Conservation (phyloP, 2,329 filamentous ascomycete genomes). For the Macroventuria anomochaeta region DNA sequence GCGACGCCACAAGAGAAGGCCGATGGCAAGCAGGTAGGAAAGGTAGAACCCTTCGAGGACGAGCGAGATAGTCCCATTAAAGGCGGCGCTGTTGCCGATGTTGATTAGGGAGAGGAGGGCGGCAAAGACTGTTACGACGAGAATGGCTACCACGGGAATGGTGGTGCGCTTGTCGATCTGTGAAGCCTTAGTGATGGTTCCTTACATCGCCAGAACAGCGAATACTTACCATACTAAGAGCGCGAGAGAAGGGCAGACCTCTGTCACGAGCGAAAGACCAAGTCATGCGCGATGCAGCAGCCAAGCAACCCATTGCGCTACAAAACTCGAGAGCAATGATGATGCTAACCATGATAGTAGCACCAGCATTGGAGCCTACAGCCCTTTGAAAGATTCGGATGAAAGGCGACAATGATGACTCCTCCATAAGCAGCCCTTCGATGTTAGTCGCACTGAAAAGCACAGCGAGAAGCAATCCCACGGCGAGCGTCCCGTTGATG, state of each 20-base stretch:
- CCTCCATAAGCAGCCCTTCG: slow-evolving; percentile 24
- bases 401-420: slow-evolving; percentile 49
- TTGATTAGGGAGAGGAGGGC: slow-evolving; percentile 59
- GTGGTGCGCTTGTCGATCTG: slow-evolving; percentile 46
- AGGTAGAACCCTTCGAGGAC: slow-evolving; percentile 48
- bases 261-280: slow-evolving; percentile 55
- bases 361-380: slow-evolving; percentile 46
- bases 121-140: slow-evolving; percentile 54
- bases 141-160: slow-evolving; percentile 56
- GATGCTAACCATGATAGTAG: slow-evolving; percentile 57
- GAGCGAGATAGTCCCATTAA: slow-evolving; percentile 46
- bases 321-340: slow-evolving; percentile 51
- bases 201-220: no score
- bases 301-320: slow-evolving; percentile 51
- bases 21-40: slow-evolving; percentile 44
- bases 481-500: slow-evolving; percentile 51
- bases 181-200: slow-evolving; percentile 12
- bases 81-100: slow-evolving; percentile 54
- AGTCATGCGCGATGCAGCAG: slow-evolving; percentile 52
- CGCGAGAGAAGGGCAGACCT: slow-evolving; percentile 49
- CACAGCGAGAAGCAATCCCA: slow-evolving; percentile 52
- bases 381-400: slow-evolving; percentile 57
- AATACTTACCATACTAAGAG: slow-evolving; percentile 38
- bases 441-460: slow-evolving; percentile 50
- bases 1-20: slow-evolving; percentile 46